Evolutionary conservation across 2,329 filamentous ascomycete genomes (phyloP).

Genomic region (Cercospora zeina): DNA sequence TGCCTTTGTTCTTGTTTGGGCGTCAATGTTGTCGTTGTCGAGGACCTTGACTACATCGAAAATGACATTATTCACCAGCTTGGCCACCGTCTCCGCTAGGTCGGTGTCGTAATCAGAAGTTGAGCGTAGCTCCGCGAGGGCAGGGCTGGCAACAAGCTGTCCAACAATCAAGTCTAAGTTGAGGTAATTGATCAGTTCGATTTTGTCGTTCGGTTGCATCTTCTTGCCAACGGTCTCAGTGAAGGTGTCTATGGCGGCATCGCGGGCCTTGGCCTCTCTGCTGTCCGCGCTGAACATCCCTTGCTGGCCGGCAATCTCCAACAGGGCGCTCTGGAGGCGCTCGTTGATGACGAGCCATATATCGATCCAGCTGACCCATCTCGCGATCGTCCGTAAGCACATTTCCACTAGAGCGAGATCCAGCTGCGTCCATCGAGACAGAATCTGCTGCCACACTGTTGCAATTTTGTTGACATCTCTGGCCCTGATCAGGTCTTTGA

Average conservation of each 20-base stretch:
- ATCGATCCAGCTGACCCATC: slow-evolving; percentile 99
- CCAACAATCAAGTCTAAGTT: slow-evolving; percentile 82
- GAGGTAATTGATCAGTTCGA: slow-evolving; percentile 87
- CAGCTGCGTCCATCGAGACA: slow-evolving; percentile 70
- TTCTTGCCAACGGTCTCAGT: slow-evolving; percentile 97
- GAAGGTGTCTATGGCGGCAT: slow-evolving; percentile 90
- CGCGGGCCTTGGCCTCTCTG: slow-evolving; percentile 70
- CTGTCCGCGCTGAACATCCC: slow-evolving; percentile 60
- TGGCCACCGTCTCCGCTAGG: slow-evolving; percentile 90
- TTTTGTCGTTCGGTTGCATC: slow-evolving; percentile 92
- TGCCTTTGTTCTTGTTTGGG: slow-evolving; percentile 69
- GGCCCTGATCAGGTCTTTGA: slow-evolving; percentile 86
- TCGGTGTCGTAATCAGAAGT: slow-evolving; percentile 92
- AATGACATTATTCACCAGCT: slow-evolving; percentile 87
- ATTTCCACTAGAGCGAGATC: slow-evolving; percentile 76
- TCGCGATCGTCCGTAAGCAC: slow-evolving; percentile 86
- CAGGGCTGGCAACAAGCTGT: slow-evolving; percentile 80
- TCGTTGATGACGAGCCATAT: slow-evolving; percentile 91
- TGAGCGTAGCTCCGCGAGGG: slow-evolving; percentile 73
- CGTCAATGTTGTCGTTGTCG: slow-evolving; percentile 65
- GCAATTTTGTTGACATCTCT: slow-evolving; percentile 88
- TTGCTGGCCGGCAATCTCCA: slow-evolving; percentile 79
- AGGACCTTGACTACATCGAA: slow-evolving; percentile 84
- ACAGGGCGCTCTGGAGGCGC: slow-evolving; percentile 78
- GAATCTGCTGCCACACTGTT: slow-evolving; percentile 85